These are phyloP conservation scores for Podospora australis DNA, from an alignment of 495 filamentous ascomycete genomes.

Conservation along the genomic window DNA sequence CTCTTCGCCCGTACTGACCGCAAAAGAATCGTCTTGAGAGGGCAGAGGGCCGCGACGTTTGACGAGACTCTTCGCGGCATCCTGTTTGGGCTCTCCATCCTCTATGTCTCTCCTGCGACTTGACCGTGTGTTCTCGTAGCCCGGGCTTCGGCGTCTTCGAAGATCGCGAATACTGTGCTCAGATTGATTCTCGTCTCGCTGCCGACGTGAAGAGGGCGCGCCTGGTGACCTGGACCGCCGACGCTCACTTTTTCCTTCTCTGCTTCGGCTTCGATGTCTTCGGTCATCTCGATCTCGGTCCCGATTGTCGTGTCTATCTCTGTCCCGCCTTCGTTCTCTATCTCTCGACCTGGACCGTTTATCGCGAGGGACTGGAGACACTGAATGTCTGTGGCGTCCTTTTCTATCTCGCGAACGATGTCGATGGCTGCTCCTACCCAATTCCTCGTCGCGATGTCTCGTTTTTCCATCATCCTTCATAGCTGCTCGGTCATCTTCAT, in stretches of 20 bases:
- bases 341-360: constrained; percentile 29
- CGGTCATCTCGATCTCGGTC: constrained; percentile 1
- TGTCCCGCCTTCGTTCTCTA: constrained; percentile 11
- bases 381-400: constrained; percentile 29
- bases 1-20: constrained; percentile 43
- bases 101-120: constrained; percentile 5
- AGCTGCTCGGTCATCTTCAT: constrained; percentile 12
- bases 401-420: constrained; percentile 23
- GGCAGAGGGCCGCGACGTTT: constrained; percentile 55
- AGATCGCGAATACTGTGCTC: constrained; percentile 6
- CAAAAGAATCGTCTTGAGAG: constrained; percentile 65
- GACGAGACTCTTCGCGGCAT: constrained; percentile 19
- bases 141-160: constrained; percentile 8
- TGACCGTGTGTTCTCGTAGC: constrained; percentile 2
- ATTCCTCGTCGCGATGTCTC: constrained; percentile 12
- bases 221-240: constrained; percentile 4
- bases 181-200: constrained; percentile 7
- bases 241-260: constrained; percentile 10
- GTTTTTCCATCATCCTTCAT: constrained; percentile 10
- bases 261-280: constrained; percentile 1
- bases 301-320: constrained; percentile 13
- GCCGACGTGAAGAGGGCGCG: constrained; percentile 3
- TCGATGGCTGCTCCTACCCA: constrained; percentile 14
- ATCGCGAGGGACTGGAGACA: constrained; percentile 26
- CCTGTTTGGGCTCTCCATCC: constrained; percentile 13